Evolutionary conservation across 2,329 filamentous ascomycete species (phyloP), one percentile per base, ranked within the genome.

Genomic region (Aspergillus tanneri): DNA sequence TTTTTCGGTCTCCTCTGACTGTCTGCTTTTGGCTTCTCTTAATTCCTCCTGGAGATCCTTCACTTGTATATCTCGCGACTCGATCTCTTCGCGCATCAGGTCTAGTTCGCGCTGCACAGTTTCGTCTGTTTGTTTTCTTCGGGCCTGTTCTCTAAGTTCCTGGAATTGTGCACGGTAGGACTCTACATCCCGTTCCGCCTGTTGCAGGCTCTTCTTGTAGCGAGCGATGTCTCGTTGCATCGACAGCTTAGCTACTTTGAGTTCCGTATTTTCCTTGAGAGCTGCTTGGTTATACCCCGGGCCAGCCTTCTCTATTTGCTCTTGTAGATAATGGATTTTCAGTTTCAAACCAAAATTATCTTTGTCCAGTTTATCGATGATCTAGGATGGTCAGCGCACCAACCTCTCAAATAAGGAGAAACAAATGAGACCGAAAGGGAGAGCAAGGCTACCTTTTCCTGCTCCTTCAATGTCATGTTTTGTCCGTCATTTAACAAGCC

Each of bases 331-430:
- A 69, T 97, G 90, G 44, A 97, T 96, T 70, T 96, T 96, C 59
- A 97, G 80, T 71, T 97, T 97, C 45, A 99, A 78, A 19, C 90
- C 90, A 66, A 97, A 99, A 65, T 99, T 99, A 65, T 97, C 93
- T 75, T 99, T 99, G 66, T 96, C 90, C 60, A 99, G 92, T 64
- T 88, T 88, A 72, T 96, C 89, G 59, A 99, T 92, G 57, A 83
- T 82, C 77, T 82, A 52, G 16, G 16, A 5, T 43, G 38, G 49
- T 63, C 40, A 63, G 55, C 35, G 44, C 35, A 22, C 2, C 1
- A 11, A 4, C 1, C 23, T 23, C 10, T 18, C 23, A 21, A 5
- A 41, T 25, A 43, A 21, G 27, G 24, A 5, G 22, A 28, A 42
- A 34, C 44, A 23, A 32, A 25, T 6, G 21, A 25, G 41, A 30